Conservation (phyloP, 2,329 filamentous ascomycete genomes). For the Colletotrichum navitas region DNA sequence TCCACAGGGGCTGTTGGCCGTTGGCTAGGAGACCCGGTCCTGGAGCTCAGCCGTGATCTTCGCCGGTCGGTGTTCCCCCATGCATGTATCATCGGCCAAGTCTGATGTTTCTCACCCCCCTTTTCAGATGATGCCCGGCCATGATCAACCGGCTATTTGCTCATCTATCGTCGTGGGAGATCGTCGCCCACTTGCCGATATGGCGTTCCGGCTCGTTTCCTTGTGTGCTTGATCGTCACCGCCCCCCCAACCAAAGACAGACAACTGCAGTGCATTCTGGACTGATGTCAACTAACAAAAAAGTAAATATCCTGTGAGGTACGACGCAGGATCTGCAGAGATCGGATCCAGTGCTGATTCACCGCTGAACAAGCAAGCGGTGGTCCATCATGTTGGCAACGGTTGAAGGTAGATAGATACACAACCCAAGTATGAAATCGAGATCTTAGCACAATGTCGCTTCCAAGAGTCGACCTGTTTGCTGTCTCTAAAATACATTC, state of each 20-base stretch:
- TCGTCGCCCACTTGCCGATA: conserved; percentile 25
- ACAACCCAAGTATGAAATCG: not conserved
- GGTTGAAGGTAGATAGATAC: no score
- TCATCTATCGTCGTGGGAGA: conserved; percentile 11
- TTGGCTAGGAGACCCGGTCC: not conserved
- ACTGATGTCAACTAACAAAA: not conserved
- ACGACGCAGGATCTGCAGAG: not conserved
- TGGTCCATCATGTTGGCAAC: not conserved
- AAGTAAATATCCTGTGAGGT: not conserved
- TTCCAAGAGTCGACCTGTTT: conserved; percentile 11
- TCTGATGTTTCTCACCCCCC: conserved; percentile 15
- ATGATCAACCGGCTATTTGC: not conserved
- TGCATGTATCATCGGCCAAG: conserved; percentile 7
- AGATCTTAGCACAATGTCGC: not conserved
- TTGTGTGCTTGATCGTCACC: conserved; percentile 6
- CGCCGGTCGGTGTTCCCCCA: conserved; percentile 9
- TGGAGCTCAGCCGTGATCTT: not conserved
- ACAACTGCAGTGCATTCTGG: not conserved
- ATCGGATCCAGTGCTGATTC: not conserved
- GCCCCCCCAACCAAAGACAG: not conserved
- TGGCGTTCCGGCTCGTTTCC: not conserved
- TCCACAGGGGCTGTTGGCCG: not conserved
- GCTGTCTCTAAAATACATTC: conserved; percentile 33
- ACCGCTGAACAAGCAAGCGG: conserved; percentile 8
- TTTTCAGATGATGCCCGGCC: conserved; percentile 25